Evolutionary conservation across 1,139 yeast genomes (phyloP), one percentile per base, ranked within the genome.

Genomic region (Saccharomyces hybrid): DNA sequence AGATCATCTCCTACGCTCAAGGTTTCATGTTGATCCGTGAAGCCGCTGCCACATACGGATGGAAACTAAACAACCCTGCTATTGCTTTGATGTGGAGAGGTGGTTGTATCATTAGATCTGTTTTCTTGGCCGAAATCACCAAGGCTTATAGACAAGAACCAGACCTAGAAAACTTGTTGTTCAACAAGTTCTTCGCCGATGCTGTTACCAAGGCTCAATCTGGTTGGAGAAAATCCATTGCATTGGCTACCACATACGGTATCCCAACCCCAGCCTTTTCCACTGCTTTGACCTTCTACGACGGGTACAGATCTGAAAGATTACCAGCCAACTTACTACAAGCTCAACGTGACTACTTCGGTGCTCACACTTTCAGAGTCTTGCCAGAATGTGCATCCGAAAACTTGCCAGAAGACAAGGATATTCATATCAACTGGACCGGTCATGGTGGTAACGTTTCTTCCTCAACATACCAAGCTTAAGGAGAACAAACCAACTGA

Each of bases 31-130:
- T 93, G 75, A 90, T 93, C 78, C 88, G 95, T 75, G 97, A 93
- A 77, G 99, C 99, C 67, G 98, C 97, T 66, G 86, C 82, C 78
- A 96, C 89, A 75, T 93, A 89, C 82, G 85, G 85, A 70, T 93
- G 99, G 99, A 84, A 88, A 75, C 82, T 93, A 75, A 93, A 93
- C 87, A 88, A 88, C 83, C 97, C 98, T 65, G 93, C 96, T 61
- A 93, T 93, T 70, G 99, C 98, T 66, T 83, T 93, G 72, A 93
- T 93, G 99, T 93, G 99, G 99, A 87, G 99, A 83, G 99, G 99
- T 80, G 99, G 99, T 67, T 93, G 99, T 83, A 93, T 93, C 76
- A 93, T 93, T 78, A 88, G 98, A 82, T 93, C 99, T 56, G 97
- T 91, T 64, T 93, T 93, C 87, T 82, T 93, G 72, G 97, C 85